These are phyloP conservation scores for Triangularia verruculosa DNA, from an alignment of 2,329 filamentous ascomycete species.

Conservation along the genomic window DNA sequence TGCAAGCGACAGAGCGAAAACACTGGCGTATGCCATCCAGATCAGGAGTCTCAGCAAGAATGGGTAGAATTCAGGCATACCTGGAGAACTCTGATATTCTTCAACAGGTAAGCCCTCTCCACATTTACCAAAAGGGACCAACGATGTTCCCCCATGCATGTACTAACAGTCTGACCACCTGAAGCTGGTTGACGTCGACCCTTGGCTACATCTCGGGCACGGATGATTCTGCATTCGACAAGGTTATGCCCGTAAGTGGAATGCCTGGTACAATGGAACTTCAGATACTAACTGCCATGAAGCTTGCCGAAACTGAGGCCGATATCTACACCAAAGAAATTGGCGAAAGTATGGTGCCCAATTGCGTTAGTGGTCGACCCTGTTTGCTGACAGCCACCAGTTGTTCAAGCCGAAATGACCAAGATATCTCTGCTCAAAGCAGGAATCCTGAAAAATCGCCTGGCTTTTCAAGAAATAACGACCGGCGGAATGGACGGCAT, in stretches of 20 bases:
- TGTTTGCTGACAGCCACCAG: constrained; percentile 15
- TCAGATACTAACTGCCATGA: background rate
- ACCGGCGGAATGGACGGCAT: constrained; percentile 29
- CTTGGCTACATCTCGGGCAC: constrained; percentile 32
- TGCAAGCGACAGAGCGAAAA: constrained; percentile 27
- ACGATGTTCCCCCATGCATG: background rate
- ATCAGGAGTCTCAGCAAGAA: constrained; percentile 6
- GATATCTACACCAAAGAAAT: constrained; percentile 24
- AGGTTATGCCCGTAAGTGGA: constrained; percentile 22
- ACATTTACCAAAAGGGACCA: background rate
- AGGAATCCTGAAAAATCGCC: constrained; percentile 31
- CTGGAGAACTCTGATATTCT: constrained; percentile 33
- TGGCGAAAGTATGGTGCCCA: constrained; percentile 25
- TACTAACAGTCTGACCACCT: background rate
- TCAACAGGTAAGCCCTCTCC: constrained; percentile 29
- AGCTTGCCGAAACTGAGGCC: constrained; percentile 27
- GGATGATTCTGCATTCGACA: constrained; percentile 25
- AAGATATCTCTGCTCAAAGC: constrained; percentile 33
- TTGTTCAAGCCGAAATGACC: constrained; percentile 31
- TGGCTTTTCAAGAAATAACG: constrained; percentile 31
- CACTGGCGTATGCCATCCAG: constrained; percentile 14
- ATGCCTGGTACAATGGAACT: no score
- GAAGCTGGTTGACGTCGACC: constrained; percentile 33
- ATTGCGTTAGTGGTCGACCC: background rate
- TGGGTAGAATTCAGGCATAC: constrained; percentile 29